Evolutionary conservation across 306 rosid genomes (phyloP).

Genomic region (Cicer yamashitae): DNA sequence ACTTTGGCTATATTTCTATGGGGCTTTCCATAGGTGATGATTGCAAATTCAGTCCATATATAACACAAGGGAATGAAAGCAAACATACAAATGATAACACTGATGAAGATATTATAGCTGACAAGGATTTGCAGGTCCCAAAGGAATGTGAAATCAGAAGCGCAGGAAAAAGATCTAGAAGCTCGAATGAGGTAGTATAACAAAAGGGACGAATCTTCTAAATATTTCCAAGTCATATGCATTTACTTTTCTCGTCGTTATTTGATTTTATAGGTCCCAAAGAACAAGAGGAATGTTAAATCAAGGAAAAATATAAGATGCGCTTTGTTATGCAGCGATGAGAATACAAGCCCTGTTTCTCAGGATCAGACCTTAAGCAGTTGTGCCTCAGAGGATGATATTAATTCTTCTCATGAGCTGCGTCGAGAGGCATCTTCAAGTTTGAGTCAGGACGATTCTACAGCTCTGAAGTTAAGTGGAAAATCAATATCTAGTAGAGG

Average conservation of each 20-base stretch:
- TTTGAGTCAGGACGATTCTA: slow-evolving; percentile 48
- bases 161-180: slow-evolving; percentile 54
- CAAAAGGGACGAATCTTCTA: too few relatives aligned
- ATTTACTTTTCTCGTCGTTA: slow-evolving; percentile 30
- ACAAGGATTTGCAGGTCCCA: slow-evolving; percentile 37
- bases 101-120: slow-evolving; percentile 44
- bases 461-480: slow-evolving; percentile 47
- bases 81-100: slow-evolving; percentile 49
- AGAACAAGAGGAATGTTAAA: slow-evolving; percentile 54
- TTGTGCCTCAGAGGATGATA: slow-evolving; percentile 76
- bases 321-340: slow-evolving; percentile 49
- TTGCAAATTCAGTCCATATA: slow-evolving; percentile 41
- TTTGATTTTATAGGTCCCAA: slow-evolving; percentile 46
- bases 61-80: slow-evolving; percentile 43
- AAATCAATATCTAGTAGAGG: slow-evolving; percentile 72
- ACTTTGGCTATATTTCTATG: slow-evolving; percentile 41
- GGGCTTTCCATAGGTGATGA: slow-evolving; percentile 31
- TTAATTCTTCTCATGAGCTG: slow-evolving; percentile 61
- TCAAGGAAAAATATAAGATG: slow-evolving; percentile 55
- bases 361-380: slow-evolving; percentile 65
- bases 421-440: slow-evolving; percentile 56
- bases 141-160: slow-evolving; percentile 38
- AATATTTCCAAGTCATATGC: neutral
- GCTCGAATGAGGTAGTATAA: slow-evolving; percentile 52
- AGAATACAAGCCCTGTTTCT: slow-evolving; percentile 45